Evolutionary conservation across 257 asterid genomes (phyloP).

Genomic region (Linderniella brevidens): DNA sequence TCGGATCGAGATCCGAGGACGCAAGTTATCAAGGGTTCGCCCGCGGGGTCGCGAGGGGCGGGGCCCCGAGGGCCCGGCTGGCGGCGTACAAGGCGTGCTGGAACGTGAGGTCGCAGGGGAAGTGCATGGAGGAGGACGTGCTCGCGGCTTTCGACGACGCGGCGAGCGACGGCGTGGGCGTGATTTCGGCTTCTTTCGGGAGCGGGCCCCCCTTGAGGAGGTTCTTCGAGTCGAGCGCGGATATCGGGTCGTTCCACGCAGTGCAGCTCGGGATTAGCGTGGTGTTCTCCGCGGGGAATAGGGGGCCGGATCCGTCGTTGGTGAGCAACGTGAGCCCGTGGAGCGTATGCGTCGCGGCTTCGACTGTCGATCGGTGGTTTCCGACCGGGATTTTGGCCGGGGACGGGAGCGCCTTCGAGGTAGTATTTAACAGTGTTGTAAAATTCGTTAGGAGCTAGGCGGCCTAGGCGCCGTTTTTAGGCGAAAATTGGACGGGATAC

Average conservation of each 20-base stretch:
- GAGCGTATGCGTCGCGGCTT: slow-evolving; percentile 49
- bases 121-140: slow-evolving; percentile 37
- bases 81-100: slow-evolving; percentile 66
- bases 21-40: slow-evolving; percentile 23
- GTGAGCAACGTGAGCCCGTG: slow-evolving; percentile 40
- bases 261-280: slow-evolving; percentile 35
- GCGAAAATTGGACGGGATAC: no score
- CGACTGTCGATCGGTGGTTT: slow-evolving; percentile 34
- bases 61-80: slow-evolving; percentile 51
- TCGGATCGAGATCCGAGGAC: slow-evolving; percentile 19
- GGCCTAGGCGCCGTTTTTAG: no score
- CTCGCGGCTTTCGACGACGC: slow-evolving; percentile 53
- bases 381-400: slow-evolving; percentile 25
- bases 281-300: slow-evolving; percentile 35
- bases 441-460: no score
- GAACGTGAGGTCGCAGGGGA: slow-evolving; percentile 17
- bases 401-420: slow-evolving; percentile 17
- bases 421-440: slow-evolving; percentile 13
- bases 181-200: slow-evolving; percentile 39
- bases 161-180: slow-evolving; percentile 37
- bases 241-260: slow-evolving; percentile 37
- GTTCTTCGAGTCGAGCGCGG: slow-evolving; percentile 15
- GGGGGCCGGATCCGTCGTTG: slow-evolving; percentile 33
- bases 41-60: slow-evolving; percentile 38
- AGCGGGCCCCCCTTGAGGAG: slow-evolving; percentile 17